Evolutionary conservation across 106 monocot genomes (phyloP).

Genomic region (Acorus calamus): DNA sequence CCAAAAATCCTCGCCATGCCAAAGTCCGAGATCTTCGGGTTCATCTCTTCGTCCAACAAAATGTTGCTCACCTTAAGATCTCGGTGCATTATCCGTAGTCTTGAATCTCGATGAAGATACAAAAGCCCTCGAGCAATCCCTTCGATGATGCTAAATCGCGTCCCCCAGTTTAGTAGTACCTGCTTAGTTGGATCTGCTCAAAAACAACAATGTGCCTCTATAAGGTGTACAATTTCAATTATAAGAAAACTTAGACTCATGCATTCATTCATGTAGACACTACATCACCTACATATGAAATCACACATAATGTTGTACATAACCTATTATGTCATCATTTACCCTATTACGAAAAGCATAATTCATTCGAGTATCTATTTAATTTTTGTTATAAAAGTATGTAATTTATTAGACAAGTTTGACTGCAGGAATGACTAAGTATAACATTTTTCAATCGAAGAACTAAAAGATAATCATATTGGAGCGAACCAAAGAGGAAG

Average conservation of each 20-base stretch:
- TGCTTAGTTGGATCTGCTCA: conserved; percentile 31
- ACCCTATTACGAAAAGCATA: too few species aligned
- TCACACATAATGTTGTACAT: too few species aligned
- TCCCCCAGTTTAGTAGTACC: conserved; percentile 28
- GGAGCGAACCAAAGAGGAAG: conserved; percentile 42
- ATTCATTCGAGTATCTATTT: too few species aligned
- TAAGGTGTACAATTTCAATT: too few species aligned
- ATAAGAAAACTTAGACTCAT: too few species aligned
- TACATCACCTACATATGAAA: too few species aligned
- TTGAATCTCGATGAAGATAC: conserved; percentile 53
- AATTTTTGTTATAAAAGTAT: too few species aligned
- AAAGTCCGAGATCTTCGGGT: conserved; percentile 63
- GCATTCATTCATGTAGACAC: too few species aligned
- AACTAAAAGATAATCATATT: not conserved
- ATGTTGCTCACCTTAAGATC: conserved; percentile 69
- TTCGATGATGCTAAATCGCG: conserved; percentile 36
- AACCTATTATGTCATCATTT: too few species aligned
- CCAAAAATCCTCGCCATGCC: conserved; percentile 63
- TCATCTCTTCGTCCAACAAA: conserved; percentile 39
- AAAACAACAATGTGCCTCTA: not conserved
- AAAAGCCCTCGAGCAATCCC: conserved; percentile 53
- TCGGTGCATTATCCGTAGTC: conserved; percentile 41
- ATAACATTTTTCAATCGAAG: too few species aligned
- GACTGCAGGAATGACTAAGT: too few species aligned
- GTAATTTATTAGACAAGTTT: too few species aligned